A percentile compares a stretch with the other conserved stretches of the same genome.
Evolutionary conservation across 2,329 filamentous ascomycete species (phyloP).

Genomic region (Fusarium fujikuroi): DNA sequence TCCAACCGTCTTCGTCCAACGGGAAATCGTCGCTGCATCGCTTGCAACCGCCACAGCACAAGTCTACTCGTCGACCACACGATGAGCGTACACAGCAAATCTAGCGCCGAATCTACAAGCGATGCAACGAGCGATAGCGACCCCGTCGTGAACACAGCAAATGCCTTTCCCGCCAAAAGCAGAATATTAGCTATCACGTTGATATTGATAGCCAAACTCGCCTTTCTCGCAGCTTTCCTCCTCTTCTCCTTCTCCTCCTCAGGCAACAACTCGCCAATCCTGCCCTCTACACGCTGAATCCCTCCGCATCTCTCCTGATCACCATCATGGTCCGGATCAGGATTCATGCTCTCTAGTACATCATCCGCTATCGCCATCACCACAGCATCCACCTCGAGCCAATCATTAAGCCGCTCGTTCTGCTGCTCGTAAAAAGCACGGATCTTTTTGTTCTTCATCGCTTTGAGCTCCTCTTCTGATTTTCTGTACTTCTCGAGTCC

Average conservation of each 20-base stretch:
- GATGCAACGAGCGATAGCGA: slow-evolving; percentile 81
- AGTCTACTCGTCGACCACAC: slow-evolving; percentile 81
- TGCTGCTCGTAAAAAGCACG: slow-evolving; percentile 46
- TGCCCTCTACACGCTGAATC: slow-evolving; percentile 45
- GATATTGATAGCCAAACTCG: slow-evolving; percentile 77
- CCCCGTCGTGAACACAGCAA: slow-evolving; percentile 80
- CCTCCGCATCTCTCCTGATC: slow-evolving; percentile 47
- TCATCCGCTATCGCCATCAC: slow-evolving; percentile 50
- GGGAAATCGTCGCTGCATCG: slow-evolving; percentile 73
- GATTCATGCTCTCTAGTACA: slow-evolving; percentile 50
- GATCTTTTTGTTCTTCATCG: slow-evolving; percentile 45
- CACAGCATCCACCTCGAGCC: slow-evolving; percentile 50
- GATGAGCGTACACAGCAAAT: slow-evolving; percentile 81
- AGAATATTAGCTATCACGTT: slow-evolving; percentile 81
- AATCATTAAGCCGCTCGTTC: slow-evolving; percentile 48
- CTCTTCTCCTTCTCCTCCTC: slow-evolving; percentile 47
- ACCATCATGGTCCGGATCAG: slow-evolving; percentile 49
- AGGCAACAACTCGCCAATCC: slow-evolving; percentile 47
- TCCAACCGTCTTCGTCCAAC: slow-evolving; percentile 76
- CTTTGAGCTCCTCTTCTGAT: slow-evolving; percentile 43
- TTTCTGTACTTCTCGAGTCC: slow-evolving; percentile 47
- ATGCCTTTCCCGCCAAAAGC: slow-evolving; percentile 77
- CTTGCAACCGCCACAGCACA: slow-evolving; percentile 66
- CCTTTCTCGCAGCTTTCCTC: slow-evolving; percentile 36
- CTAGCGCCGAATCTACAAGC: slow-evolving; percentile 79